Conservation (phyloP, 2,329 filamentous ascomycete species). For the Canariomyces notabilis region DNA sequence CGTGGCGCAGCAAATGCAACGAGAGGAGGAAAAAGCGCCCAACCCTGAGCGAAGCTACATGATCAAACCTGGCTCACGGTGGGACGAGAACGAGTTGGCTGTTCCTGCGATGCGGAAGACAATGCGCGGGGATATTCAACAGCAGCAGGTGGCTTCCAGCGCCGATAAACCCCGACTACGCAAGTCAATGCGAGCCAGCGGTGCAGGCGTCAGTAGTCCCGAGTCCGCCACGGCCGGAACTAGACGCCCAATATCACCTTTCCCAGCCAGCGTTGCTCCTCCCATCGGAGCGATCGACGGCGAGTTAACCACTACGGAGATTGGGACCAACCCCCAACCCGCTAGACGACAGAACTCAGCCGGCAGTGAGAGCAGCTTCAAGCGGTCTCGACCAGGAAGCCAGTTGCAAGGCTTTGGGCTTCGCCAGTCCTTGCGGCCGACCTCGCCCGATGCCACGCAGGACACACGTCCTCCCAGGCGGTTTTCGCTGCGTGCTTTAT, state of each 20-base stretch:
- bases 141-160: slow-evolving; percentile 13
- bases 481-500: slow-evolving; percentile 66
- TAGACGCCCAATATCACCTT: slow-evolving; percentile 10
- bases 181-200: slow-evolving; percentile 26
- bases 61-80: slow-evolving; percentile 29
- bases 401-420: slow-evolving; percentile 52
- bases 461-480: slow-evolving; percentile 30
- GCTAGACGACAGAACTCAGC: slow-evolving; percentile 55
- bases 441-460: slow-evolving; percentile 26
- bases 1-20: slow-evolving; percentile 57
- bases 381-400: slow-evolving; percentile 49
- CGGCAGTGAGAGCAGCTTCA: slow-evolving; percentile 79
- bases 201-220: slow-evolving; percentile 2
- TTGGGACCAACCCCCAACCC: slow-evolving; percentile 9
- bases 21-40: slow-evolving; percentile 1
- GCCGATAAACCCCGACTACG: slow-evolving; percentile 31
- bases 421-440: slow-evolving; percentile 66
- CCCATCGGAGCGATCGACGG: slow-evolving; percentile 4
- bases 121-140: slow-evolving; percentile 18
- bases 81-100: slow-evolving; percentile 15
- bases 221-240: background rate
- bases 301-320: background rate
- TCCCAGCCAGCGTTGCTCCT: background rate
- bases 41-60: slow-evolving; percentile 27
- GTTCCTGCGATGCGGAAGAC: slow-evolving; percentile 22